Evolutionary conservation across 768 basidiomycete species (phyloP), one percentile per base, ranked within the genome.

Genomic region (Boletus fagicola): DNA sequence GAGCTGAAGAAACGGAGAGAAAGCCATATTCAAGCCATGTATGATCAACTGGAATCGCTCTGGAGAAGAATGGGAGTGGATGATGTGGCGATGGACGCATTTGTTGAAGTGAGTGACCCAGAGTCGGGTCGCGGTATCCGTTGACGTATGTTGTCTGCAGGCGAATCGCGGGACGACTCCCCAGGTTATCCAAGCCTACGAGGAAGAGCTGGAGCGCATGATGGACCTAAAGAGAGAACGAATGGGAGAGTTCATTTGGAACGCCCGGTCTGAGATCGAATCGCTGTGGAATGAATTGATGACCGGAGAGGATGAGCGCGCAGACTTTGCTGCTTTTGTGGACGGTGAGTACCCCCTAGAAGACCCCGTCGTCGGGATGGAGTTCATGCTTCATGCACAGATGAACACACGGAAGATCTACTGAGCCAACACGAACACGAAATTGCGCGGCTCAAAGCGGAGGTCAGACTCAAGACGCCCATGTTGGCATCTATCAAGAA

Each of bases 141-240:
- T 43, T 62, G 26, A 65, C 42, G 10, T 18, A 11, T 22, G 3
- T 26, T 53, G 6, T 50, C 11, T 53, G 68, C 36, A 70, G 69
- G 72, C 70, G 22, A 73, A 96, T 69, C 78, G 90, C 30, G 96
- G 96, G 4, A 88, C 86, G 64, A 92, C 90, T 2, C 85, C 88
- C 33, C 84, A 82, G 20, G 85, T 84, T 1, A 81, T 98, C 26
- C 78, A 75, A 61, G 87, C 90, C 66, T 99, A 99, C 64, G 90
- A 95, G 64, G 83, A 84, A 51, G 97, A 99, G 72, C 76, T 96
- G 45, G 90, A 90, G 59, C 80, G 95, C 53, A 95, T 98, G 88
- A 75, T 94, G 22, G 86, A 91, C 64, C 73, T 98, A 50, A 94
- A 94, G 76, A 78, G 90, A 51, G 90, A 93, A 63, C 84, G 90